phyloP scores from a whole-genome alignment of 192 early-diverging fungal genomes.

The Coemansia sp. region DNA sequence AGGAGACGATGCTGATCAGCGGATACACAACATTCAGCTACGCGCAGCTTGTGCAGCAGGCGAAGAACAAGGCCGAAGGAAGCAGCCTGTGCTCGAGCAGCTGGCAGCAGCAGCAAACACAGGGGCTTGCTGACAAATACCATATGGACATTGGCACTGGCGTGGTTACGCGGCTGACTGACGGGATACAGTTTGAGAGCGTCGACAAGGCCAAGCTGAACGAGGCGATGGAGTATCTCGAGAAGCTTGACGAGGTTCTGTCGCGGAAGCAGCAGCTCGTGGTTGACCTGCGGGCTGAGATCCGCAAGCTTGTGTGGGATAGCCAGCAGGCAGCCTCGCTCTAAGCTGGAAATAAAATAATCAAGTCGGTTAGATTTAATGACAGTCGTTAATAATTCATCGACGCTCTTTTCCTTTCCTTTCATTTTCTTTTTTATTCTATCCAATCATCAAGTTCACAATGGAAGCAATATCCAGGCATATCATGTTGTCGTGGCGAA shows the following conservation, averaged over 20 bases:
- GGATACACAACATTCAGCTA: conserved; percentile 44
- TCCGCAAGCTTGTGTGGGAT: conserved; percentile 43
- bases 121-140: conserved; percentile 44
- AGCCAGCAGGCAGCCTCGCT: not conserved
- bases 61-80: conserved; percentile 17
- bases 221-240: conserved; percentile 63
- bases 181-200: conserved; percentile 38
- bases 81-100: conserved; percentile 17
- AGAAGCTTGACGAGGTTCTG: conserved; percentile 60
- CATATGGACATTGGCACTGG: conserved; percentile 36
- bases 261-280: conserved; percentile 59
- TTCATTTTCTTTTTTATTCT: not conserved
- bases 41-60: conserved; percentile 36
- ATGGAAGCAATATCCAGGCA: no score
- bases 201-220: conserved; percentile 61
- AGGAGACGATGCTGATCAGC: conserved; percentile 60
- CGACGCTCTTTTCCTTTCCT: not conserved
- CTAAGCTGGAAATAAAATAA: not conserved
- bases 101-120: conserved; percentile 44
- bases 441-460: no score
- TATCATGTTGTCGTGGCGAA: no score
- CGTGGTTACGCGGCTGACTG: conserved; percentile 35
- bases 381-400: not conserved
- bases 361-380: not conserved
- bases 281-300: conserved; percentile 39